Percentiles rank a stretch among this genome's conserved stretches.
Conservation (phyloP, 2,329 filamentous ascomycete species). For the Dothideomycetes sp. region DNA sequence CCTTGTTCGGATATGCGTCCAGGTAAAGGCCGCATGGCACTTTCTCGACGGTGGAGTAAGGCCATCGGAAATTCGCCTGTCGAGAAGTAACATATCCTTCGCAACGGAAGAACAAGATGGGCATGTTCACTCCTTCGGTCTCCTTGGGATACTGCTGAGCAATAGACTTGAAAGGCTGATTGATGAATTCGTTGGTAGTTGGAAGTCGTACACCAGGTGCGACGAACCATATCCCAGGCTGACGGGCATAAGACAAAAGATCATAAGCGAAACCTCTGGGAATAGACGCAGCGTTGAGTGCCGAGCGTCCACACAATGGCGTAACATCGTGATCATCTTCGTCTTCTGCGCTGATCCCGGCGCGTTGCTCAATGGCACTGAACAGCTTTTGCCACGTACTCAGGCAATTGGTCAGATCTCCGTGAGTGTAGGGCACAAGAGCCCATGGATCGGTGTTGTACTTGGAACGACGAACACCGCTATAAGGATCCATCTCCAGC, state of each 20-base stretch:
- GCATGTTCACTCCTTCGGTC: constrained; percentile 22
- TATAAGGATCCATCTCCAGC: constrained; percentile 7
- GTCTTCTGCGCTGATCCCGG: constrained; percentile 13
- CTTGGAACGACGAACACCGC: constrained; percentile 9
- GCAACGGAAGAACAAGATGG: constrained; percentile 21
- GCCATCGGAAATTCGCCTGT: constrained; percentile 22
- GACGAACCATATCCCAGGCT: constrained; percentile 20
- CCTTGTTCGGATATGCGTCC: constrained; percentile 20
- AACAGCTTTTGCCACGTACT: constrained; percentile 20
- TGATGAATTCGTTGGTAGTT: constrained; percentile 22
- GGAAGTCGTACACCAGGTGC: constrained; percentile 21
- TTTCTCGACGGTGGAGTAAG: constrained; percentile 19
- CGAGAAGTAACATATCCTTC: constrained; percentile 20
- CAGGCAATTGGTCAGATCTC: constrained; percentile 18
- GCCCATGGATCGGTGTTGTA: constrained; percentile 20
- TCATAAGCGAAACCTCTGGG: constrained; percentile 21
- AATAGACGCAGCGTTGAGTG: constrained; percentile 18
- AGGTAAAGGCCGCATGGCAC: constrained; percentile 25
- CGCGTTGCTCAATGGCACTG: constrained; percentile 16
- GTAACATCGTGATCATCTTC: constrained; percentile 16
- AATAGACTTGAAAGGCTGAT: constrained; percentile 22
- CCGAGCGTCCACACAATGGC: constrained; percentile 17
- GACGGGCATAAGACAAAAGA: constrained; percentile 18
- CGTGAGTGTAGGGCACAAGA: constrained; percentile 20
- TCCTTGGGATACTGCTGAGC: constrained; percentile 17